A percentile compares a stretch with the other conserved stretches of the same genome.
Conservation (phyloP, 768 basidiomycete genomes). For the Rhizopogon salebrosus region DNA sequence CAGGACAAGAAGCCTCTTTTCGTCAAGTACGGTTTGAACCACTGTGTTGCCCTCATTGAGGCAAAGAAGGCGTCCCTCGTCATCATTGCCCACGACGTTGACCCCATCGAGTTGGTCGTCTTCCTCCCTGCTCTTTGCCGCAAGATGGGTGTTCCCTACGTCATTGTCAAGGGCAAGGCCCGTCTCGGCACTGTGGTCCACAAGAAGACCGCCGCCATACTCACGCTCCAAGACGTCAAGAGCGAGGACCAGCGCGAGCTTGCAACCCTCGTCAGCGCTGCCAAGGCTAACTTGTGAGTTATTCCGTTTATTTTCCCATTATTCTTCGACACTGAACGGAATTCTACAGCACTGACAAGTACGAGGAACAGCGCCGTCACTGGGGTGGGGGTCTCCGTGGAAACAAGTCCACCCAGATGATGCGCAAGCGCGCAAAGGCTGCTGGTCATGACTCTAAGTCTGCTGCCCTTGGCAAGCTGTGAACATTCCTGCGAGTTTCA, state of each 20-base stretch:
- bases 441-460: conserved; percentile 61
- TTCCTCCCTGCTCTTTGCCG: conserved; percentile 97
- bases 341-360: conserved; percentile 71
- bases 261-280: conserved; percentile 85
- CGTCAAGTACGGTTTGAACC: conserved; percentile 97
- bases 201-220: conserved; percentile 95
- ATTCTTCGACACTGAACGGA: background rate
- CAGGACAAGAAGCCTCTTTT: conserved; percentile 94
- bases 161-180: conserved; percentile 97
- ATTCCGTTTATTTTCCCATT: background rate
- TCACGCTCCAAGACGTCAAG: conserved; percentile 90
- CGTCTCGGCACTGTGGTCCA: conserved; percentile 96
- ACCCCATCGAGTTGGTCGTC: conserved; percentile 98
- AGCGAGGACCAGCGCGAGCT: conserved; percentile 93
- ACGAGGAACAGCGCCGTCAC: conserved; percentile 83
- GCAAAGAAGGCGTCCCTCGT: conserved; percentile 97
- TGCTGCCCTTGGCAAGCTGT: conserved; percentile 61
- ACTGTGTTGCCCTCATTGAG: conserved; percentile 91
- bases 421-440: conserved; percentile 92
- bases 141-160: conserved; percentile 99
- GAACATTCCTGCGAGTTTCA: conserved; percentile 15
- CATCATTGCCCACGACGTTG: conserved; percentile 95
- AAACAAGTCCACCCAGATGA: conserved; percentile 90
- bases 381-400: conserved; percentile 98
- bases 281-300: conserved; percentile 96